phyloP scores from a whole-genome alignment of 225 moss, liverwort and hornwort species.

The Straminergon stramineum region DNA sequence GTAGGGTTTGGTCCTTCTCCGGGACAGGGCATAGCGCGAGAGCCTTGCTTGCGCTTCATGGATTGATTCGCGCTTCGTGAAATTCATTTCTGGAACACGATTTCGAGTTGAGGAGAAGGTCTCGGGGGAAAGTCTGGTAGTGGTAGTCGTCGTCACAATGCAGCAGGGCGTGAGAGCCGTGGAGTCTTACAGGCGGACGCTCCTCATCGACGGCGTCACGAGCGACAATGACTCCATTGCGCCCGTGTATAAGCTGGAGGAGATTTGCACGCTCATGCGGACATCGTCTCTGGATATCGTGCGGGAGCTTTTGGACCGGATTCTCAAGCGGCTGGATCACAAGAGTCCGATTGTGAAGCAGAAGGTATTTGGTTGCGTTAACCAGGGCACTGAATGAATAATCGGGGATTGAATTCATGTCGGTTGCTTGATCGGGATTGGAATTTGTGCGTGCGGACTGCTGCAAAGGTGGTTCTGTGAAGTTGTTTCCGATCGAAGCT shows the following conservation, averaged over 20 bases:
- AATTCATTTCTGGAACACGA: neutral
- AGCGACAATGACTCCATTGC: conserved; percentile 79
- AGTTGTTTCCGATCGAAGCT: neutral
- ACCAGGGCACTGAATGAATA: neutral
- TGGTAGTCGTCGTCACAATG: conserved; percentile 33
- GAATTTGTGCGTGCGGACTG: neutral
- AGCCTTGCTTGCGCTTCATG: neutral
- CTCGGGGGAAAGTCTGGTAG: neutral
- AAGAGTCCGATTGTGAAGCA: conserved; percentile 95
- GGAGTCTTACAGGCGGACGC: conserved; percentile 71
- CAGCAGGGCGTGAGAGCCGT: conserved; percentile 95
- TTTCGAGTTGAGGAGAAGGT: neutral
- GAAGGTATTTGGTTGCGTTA: conserved; percentile 41
- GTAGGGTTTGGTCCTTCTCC: conserved; percentile 6
- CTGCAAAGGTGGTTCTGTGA: neutral
- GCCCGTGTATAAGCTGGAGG: conserved; percentile 89
- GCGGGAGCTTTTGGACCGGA: conserved; percentile 86
- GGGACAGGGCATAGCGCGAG: neutral
- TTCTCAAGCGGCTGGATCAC: conserved; percentile 76
- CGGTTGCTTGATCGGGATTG: neutral
- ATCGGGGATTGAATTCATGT: neutral
- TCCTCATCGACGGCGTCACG: conserved; percentile 79
- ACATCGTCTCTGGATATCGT: conserved; percentile 70
- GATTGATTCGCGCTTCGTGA: neutral
- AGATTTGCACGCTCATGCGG: conserved; percentile 67